Evolutionary conservation across 164 flowering plant genomes (phyloP).

Genomic region (Dillenia suffruticosa): DNA sequence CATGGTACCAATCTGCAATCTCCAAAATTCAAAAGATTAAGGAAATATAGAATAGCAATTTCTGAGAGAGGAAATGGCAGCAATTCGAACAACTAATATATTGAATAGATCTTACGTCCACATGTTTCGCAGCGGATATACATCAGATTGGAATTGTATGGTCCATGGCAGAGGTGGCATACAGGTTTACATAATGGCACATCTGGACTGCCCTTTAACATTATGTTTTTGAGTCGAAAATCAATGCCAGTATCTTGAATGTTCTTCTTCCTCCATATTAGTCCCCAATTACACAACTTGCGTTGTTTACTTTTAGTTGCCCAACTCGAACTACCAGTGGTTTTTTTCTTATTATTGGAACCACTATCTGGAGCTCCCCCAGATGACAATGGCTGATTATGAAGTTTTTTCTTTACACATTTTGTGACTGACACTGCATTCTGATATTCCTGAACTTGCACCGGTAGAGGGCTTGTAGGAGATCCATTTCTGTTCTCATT

Average conservation of each 20-base stretch:
- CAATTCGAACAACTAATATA: not conserved
- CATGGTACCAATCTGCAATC: slow-evolving; percentile 89
- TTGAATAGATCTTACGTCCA: slow-evolving; percentile 44
- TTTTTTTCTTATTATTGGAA: slow-evolving; percentile 18
- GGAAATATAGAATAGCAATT: not conserved
- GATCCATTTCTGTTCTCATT: slow-evolving; percentile 25
- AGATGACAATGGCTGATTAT: slow-evolving; percentile 19
- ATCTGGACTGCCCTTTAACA: slow-evolving; percentile 37
- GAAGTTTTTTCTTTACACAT: slow-evolving; percentile 17
- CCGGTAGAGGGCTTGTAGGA: slow-evolving; percentile 43
- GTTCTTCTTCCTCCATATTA: slow-evolving; percentile 64
- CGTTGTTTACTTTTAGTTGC: slow-evolving; percentile 18
- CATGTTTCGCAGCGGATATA: slow-evolving; percentile 79
- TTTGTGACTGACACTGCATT: slow-evolving; percentile 17
- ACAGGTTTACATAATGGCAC: slow-evolving; percentile 19
- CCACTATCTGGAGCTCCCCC: slow-evolving; percentile 15
- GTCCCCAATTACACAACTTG: slow-evolving; percentile 35
- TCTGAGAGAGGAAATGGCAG: not conserved
- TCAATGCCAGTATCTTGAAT: slow-evolving; percentile 32
- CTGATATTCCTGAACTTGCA: slow-evolving; percentile 33
- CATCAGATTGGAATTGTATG: slow-evolving; percentile 67
- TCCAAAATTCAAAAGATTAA: slow-evolving; percentile 6
- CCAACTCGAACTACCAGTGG: slow-evolving; percentile 21
- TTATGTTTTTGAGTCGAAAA: slow-evolving; percentile 57
- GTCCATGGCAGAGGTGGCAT: slow-evolving; percentile 60